Evolutionary conservation across 2,329 filamentous ascomycete species (phyloP), one percentile per base, ranked within the genome.

Genomic region (Stagonosporopsis cucurbitacearum): DNA sequence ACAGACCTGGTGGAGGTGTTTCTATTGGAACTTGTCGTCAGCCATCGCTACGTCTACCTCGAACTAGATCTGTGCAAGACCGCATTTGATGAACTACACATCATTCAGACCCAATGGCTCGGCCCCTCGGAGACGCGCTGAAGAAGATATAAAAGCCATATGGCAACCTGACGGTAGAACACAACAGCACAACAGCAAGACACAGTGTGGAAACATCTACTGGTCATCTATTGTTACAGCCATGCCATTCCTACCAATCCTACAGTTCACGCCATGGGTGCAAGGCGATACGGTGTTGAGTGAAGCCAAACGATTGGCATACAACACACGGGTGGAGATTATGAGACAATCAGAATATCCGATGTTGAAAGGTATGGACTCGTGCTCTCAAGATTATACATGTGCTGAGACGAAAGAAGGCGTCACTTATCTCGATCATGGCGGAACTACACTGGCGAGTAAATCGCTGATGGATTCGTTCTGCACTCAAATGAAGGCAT

Each of bases 391-490:
- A 20, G n/a, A 12, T 25, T 25, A 13, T 2, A 33, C 0, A 13
- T 7, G 15, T n/a, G n/a, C 47, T 65, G 6, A 62, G 8, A 4
- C 2, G n/a, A n/a, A 15, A n/a, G 15, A 23, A 69, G 68, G 59
- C 4, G 60, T 64, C 12, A 71, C 66, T 72, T 86, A 86, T 66
- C 80, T 87, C 22, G 84, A 87, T 64, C 84, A 87, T 69, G 82
- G 82, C 39, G 79, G 79, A 5, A 78, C 78, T 7, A 77, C 78
- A 6, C 55, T 73, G 8, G 68, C 66, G 22, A 81, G 86, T 40
- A 82, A 78, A 59, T 85, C 85, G 23, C 78, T 86, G 32, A 77
- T 88, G 36, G 78, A 81, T 41, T 76, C 77, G 22, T 87, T 88
- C 70, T 80, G 82, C 6, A 69, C 75, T 2, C 82, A 85, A 62